Base-by-base conservation (phyloP, 164 flowering plant species). In the Tinospora cordifolia region DNA sequence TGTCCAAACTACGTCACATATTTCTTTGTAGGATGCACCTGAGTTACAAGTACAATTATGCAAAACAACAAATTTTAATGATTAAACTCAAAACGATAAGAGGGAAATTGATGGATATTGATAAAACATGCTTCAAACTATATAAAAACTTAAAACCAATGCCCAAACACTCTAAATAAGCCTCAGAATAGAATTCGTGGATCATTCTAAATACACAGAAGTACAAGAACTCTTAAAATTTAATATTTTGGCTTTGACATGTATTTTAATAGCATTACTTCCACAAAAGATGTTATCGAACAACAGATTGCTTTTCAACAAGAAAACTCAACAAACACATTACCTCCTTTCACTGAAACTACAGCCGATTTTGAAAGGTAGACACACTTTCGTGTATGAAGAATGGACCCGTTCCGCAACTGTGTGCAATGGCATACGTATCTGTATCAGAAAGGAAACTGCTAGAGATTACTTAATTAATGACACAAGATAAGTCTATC, bases 1-100 rank as follows among this genome's bases (percentile, higher is more conserved):
- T 34, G 75, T 80, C 90, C 89, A 87, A 68, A 81, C 76, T 22
- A 86, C 77, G 75, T 81, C 78, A 78, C 87, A 80, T 62, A 69
- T 46, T 69, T 75, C 83, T 75, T 69, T 62, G 19, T 14, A 19
- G 58, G 69, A 27, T 39, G 68, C 34, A 59, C 39, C 62, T 69
- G 83, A 76, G 60, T 70, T 73, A 49, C 79, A 73, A 22, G 8
- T 12, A 17, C n/a, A 15, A 14, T 17, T 4, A 54, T n/a, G 60
- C n/a, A n/a, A 8, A 22, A 30, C 36, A 30, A 30, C 4, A 30
- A 30, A 30, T 30, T 30, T 30, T 30, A 30, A 30, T 4, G 4
- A 30, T 30, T 30, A 30, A 4, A 30, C 36, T 30, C 36, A 30
- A 30, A 30, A 30, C 4, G 36, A 30, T 30, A 30, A 30, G 36